Evolutionary conservation across 306 rosid genomes (phyloP), one percentile per base, ranked within the genome.

Genomic region (Acacia melanoxylon): DNA sequence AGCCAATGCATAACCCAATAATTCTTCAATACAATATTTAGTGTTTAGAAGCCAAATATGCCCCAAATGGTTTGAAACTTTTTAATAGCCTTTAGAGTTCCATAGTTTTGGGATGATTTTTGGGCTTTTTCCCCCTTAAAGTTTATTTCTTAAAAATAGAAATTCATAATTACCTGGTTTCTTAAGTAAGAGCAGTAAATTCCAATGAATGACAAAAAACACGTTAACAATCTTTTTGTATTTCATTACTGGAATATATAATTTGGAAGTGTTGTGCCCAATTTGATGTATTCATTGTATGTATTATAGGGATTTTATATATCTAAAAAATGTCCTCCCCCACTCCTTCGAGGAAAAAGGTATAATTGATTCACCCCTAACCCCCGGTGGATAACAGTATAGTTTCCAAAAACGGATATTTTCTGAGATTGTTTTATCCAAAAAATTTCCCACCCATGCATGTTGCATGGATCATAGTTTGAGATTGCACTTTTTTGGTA

Each of bases 401-500:
- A 52, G 59, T 52, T 52, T 20, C 61, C 22, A 16, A 19, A 52
- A 19, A 52, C 59, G 59, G 59, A 16, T 52, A 52, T 19, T 52
- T 52, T 19, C n/a, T 52, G 24, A 52, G 24, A 52, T 17, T 16
- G 10, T 20, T 52, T 52, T 52, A 22, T 52, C 24, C 59, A 52
- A 52, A 19, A 52, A 52, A 7, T 19, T 65, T 8, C 67, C 54
- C 62, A 27, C 22, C 65, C 40, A 35, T 27, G 58, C 77, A 51
- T 61, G 79, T 74, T 74, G 79, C 33, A 0, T n/a, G 45, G 73
- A 71, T 78, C 54, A 31, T 70, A 25, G 37, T 81, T 68, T 65
- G 44, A 46, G 31, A 17, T 35, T 6, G n/a, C 19, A 2, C 22
- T 65, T 31, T 31, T 65, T 35, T 42, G 75, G 24, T 52, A 68